Evolutionary conservation across 345 rosid genomes (phyloP), one percentile per base, ranked within the genome.

Genomic region (Sisymbrium altissimum): DNA sequence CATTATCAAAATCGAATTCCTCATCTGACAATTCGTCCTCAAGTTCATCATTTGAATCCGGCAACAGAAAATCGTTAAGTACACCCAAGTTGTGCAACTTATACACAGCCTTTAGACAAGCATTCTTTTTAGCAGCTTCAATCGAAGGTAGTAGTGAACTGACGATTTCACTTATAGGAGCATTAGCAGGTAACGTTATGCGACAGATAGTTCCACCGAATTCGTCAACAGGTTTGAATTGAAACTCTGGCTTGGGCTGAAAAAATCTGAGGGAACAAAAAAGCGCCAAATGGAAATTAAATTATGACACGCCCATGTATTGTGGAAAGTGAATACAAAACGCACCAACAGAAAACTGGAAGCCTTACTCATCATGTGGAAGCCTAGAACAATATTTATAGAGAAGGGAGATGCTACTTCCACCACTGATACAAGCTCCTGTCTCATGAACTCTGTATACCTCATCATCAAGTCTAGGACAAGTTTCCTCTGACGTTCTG

Each of bases 281-380:
- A 71, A 45, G 72, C 64, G 75, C 70, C 45, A 73, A 11, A 55
- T 62, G 54, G 68, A 56, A 68, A 64, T 12, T 57, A 7, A 78
- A 9, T 48, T 55, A 57, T 32, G 62, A 58, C 44, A 56, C 53
- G 44, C 48, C 73, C 36, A 43, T 21, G 45, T 62, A 53, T 7
- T 44, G 65, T 52, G 65, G 17, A 64, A 45, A 36, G 14, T 49
- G 36, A 66, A 63, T 40, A 46, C 38, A 29, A 48, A 48, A 55
- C 58, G 66, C 54, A 70, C 50, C 49, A 77, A 70, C 23, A 19
- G 67, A 67, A 74, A 59, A 65, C 9, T 65, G 61, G 67, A 55
- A 72, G 60, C 39, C 91, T 79, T 88, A 93, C 98, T 89, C 97
- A 67, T 94, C 98, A 74, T 83, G 98, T 12, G 95, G 94, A 48